These are phyloP conservation scores for Opeltia flavorubescens DNA, from an alignment of 495 filamentous ascomycete genomes.

Conservation along the genomic window DNA sequence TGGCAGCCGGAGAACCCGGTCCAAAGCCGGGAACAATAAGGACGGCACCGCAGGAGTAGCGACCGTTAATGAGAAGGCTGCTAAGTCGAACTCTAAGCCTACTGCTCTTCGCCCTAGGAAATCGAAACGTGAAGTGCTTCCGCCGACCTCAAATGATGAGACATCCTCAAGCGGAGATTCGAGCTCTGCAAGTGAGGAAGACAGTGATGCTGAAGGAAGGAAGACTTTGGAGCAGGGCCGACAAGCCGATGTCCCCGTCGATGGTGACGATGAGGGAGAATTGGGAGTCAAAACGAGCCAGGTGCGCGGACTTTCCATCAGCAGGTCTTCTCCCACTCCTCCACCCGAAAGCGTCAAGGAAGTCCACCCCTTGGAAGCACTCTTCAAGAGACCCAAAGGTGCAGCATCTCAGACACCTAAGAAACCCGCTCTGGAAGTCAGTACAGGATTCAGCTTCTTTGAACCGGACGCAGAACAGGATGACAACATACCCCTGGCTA, in stretches of 20 bases:
- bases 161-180: conserved; percentile 13
- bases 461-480: conserved; percentile 33
- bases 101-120: background rate
- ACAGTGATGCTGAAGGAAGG: conserved; percentile 5
- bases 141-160: conserved; percentile 7
- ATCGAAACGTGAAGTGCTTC: background rate
- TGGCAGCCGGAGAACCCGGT: conserved; percentile 8
- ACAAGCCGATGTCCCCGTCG: background rate
- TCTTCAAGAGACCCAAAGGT: conserved; percentile 61
- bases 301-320: conserved; percentile 10
- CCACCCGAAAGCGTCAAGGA: conserved; percentile 23
- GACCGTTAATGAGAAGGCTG: background rate
- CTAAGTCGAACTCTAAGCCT: background rate
- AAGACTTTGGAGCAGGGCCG: conserved; percentile 6
- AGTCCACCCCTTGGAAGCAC: conserved; percentile 73
- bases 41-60: background rate
- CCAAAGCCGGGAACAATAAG: conserved; percentile 4
- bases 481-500: conserved; percentile 17
- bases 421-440: conserved; percentile 28
- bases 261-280: background rate
- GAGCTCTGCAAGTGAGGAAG: conserved; percentile 1
- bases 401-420: conserved; percentile 19
- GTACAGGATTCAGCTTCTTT: conserved; percentile 49
- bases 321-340: conserved; percentile 11
- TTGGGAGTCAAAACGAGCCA: background rate